Evolutionary conservation across 768 basidiomycete species (phyloP), one percentile per base, ranked within the genome.

Genomic region (Dioszegia crocea): DNA sequence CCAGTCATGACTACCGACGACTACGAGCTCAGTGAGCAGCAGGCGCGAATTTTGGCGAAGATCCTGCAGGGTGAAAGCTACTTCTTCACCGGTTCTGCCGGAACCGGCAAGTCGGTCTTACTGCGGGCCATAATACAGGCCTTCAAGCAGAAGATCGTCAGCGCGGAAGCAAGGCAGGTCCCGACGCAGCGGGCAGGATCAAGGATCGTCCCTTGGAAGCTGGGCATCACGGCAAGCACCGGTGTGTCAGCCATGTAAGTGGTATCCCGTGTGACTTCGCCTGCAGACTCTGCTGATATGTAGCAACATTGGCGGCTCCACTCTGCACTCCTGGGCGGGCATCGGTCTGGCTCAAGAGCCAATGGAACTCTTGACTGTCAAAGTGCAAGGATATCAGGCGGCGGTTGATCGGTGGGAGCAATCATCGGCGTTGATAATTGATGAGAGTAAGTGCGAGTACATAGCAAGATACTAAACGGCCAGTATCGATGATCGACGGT

Each of bases 31-130:
- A 61, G 65, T 5, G 23, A 60, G 36, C 66, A 70, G 40, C 68
- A 70, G 45, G 17, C 38, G 16, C 47, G 52, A 9, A 63, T 70
- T 24, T 59, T 73, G 4, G 36, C 46, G 5, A 30, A 59, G 27
- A 61, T 73, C 14, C 8, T 71, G 19, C 30, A 82, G 8, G 85
- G 84, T 1, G 75, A 85, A 30, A 93, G 84, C 68, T 68, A 94
- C 33, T 99, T 99, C 69, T 98, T 97, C 76, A 98, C 94, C 1
- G 96, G 94, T 19, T 91, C 90, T 79, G 94, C 94, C 57, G 94
- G 94, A 54, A 96, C 94, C 3, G 94, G 94, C 38, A 98, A 98
- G 78, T 96, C 92, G 1, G 91, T 98, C n/a, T 82, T 98, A 3
- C 80, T 98, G 17, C 83, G 92, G 19, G 90, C 92, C 72, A 94